A percentile compares a stretch with the other conserved stretches of the same genome.
phyloP scores from a whole-genome alignment of 1,284 basidiomycete species.

The Pseudozyma sp. region DNA sequence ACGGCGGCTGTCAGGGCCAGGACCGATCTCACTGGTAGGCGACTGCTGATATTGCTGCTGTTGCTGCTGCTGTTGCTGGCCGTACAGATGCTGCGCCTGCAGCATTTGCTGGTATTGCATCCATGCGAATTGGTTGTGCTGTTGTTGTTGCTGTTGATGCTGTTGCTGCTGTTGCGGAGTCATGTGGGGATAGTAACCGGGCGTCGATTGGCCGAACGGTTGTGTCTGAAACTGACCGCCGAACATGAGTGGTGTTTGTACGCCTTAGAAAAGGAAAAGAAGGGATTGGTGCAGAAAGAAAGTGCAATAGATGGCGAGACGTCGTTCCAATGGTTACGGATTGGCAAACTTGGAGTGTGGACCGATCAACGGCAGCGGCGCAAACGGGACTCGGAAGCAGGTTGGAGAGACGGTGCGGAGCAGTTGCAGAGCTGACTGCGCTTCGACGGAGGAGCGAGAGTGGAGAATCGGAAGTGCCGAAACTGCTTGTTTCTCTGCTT shows the following conservation, averaged over 20 bases:
- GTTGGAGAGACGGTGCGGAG: no score
- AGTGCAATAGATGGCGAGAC: no score
- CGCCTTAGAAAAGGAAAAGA: neutral
- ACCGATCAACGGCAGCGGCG: no score
- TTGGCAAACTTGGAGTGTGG: no score
- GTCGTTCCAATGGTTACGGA: no score
- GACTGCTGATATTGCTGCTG: constrained; percentile 12
- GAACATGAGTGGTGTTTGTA: constrained; percentile 27
- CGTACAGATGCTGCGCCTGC: constrained; percentile 51
- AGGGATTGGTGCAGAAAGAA: neutral
- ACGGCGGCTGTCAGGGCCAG: constrained; percentile 42
- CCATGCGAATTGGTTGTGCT: constrained; percentile 58
- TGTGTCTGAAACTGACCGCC: constrained; percentile 53
- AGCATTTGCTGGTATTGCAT: constrained; percentile 63
- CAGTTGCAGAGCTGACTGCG: no score
- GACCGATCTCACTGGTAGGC: constrained; percentile 22
- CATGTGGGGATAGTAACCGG: constrained; percentile 52
- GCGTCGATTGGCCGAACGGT: constrained; percentile 55
- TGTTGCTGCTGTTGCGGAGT: constrained; percentile 40
- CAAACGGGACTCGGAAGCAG: no score
- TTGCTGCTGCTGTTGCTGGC: constrained; percentile 42
- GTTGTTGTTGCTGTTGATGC: constrained; percentile 40
- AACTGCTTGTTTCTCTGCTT: no score
- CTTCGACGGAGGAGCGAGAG: no score
- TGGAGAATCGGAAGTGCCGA: no score